Evolutionary conservation across 1,139 yeast genomes (phyloP).

Genomic region (Hanseniaspora uvarum): DNA sequence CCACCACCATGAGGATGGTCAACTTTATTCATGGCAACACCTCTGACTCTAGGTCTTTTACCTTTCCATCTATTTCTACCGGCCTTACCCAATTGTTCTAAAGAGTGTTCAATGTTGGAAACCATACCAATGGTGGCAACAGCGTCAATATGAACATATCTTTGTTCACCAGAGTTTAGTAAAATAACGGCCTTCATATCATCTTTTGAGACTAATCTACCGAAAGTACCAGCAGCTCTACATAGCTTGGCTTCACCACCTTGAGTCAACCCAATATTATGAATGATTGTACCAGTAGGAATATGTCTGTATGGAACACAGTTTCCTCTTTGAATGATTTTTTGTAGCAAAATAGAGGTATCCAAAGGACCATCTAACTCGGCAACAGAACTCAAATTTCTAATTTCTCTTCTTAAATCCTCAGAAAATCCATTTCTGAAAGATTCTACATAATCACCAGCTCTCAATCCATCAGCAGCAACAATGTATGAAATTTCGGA

Average conservation of each 20-base stretch:
- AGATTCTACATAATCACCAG: conserved; percentile 83
- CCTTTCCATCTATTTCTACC: conserved; percentile 92
- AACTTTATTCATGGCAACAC: conserved; percentile 95
- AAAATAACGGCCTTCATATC: conserved; percentile 68
- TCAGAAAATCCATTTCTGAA: conserved; percentile 82
- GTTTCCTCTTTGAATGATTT: conserved; percentile 87
- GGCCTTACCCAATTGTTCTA: conserved; percentile 87
- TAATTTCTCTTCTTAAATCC: conserved; percentile 49
- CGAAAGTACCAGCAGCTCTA: conserved; percentile 90
- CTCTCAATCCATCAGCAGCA: conserved; percentile 87
- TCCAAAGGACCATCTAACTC: conserved; percentile 44
- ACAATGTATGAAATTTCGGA: conserved; percentile 65
- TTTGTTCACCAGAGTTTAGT: conserved; percentile 85
- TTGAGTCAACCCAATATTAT: conserved; percentile 68
- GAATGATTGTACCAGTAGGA: conserved; percentile 85
- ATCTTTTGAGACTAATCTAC: conserved; percentile 71
- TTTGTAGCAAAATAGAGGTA: conserved; percentile 65
- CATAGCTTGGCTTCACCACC: conserved; percentile 86
- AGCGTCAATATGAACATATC: conserved; percentile 74
- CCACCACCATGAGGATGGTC: conserved; percentile 99
- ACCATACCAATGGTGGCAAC: conserved; percentile 93
- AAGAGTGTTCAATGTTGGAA: conserved; percentile 90
- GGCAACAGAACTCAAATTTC: conserved; percentile 57
- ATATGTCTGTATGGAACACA: conserved; percentile 87
- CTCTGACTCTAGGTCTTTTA: conserved; percentile 90